phyloP scores from a whole-genome alignment of 768 basidiomycete genomes.

The Mrakia frigida region DNA sequence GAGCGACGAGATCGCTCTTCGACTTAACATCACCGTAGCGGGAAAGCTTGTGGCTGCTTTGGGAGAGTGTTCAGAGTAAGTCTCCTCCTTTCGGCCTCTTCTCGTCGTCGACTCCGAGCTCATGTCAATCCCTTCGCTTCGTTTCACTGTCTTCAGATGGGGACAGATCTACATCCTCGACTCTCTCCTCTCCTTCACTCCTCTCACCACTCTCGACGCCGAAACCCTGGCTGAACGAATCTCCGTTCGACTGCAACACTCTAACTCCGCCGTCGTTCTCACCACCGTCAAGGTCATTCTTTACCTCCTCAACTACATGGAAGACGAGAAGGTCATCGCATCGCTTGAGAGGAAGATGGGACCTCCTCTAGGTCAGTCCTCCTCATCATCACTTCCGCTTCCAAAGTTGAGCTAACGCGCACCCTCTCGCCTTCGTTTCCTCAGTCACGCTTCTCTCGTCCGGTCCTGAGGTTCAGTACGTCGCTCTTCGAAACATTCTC shows the following conservation, averaged over 20 bases:
- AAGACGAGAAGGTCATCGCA: slow-evolving; percentile 76
- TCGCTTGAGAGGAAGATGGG: slow-evolving; percentile 94
- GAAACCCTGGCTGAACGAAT: slow-evolving; percentile 94
- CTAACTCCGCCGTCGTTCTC: slow-evolving; percentile 98
- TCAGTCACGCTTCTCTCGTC: slow-evolving; percentile 88
- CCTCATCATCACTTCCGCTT: background rate
- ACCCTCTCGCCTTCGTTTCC: no score
- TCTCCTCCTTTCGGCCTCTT: slow-evolving; percentile 35
- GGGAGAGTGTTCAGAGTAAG: slow-evolving; percentile 94
- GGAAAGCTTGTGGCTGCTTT: slow-evolving; percentile 86
- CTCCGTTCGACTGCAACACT: slow-evolving; percentile 86
- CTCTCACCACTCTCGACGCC: slow-evolving; percentile 77
- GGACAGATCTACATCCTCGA: slow-evolving; percentile 98
- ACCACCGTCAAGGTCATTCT: slow-evolving; percentile 89
- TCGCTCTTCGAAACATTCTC: slow-evolving; percentile 92
- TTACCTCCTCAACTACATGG: slow-evolving; percentile 98
- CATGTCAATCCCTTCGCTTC: background rate
- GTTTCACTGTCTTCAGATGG: slow-evolving; percentile 59
- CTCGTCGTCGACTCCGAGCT: background rate
- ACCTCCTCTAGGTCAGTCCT: slow-evolving; percentile 59
- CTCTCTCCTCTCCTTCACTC: slow-evolving; percentile 87
- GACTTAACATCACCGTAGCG: slow-evolving; percentile 77
- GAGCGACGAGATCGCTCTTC: slow-evolving; percentile 88
- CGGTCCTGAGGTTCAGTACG: slow-evolving; percentile 97
- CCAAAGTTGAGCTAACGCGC: background rate